Percentiles rank a stretch among this genome's conserved stretches.
These are phyloP conservation scores for Trichophyton benhamiae DNA, from an alignment of 2,329 filamentous ascomycete species.

Conservation along the genomic window DNA sequence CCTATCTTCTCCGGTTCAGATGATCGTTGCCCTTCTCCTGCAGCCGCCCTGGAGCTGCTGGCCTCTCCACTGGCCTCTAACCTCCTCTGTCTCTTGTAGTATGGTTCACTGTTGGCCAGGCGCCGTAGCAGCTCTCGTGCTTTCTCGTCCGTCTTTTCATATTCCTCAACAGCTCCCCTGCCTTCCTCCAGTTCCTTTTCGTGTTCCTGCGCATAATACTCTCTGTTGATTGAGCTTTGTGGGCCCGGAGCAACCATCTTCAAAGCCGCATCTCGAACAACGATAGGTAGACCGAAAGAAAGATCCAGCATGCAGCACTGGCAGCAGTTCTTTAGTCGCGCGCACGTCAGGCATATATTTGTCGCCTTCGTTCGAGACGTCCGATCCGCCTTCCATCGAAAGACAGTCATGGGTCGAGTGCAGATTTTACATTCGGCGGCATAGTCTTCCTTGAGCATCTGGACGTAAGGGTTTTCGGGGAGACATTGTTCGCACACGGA, in stretches of 20 bases:
- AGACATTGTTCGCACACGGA: conserved; percentile 69
- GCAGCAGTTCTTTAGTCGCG: conserved; percentile 95
- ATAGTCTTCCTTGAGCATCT: conserved; percentile 97
- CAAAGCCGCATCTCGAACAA: conserved; percentile 85
- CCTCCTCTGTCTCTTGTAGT: conserved; percentile 76
- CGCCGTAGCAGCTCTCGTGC: conserved; percentile 74
- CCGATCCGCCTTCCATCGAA: conserved; percentile 86
- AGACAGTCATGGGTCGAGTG: conserved; percentile 89
- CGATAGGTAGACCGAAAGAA: conserved; percentile 87
- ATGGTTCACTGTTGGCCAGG: conserved; percentile 84
- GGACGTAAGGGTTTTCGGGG: conserved; percentile 92
- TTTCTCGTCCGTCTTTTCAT: conserved; percentile 95
- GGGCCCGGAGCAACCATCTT: conserved; percentile 97
- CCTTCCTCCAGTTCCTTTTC: conserved; percentile 93
- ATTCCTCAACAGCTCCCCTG: conserved; percentile 70
- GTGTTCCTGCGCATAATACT: conserved; percentile 97
- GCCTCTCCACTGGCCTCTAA: conserved; percentile 46
- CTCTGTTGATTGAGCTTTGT: conserved; percentile 81
- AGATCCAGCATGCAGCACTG: conserved; percentile 98
- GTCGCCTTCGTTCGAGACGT: conserved; percentile 86
- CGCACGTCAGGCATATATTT: conserved; percentile 92
- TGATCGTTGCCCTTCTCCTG: conserved; percentile 26
- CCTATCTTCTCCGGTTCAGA: conserved; percentile 30
- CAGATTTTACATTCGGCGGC: conserved; percentile 80
- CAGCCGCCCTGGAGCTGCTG: conserved; percentile 26